Percentiles rank a stretch among this genome's conserved stretches.
phyloP scores from a whole-genome alignment of 139 green algal species.

The Tetradesmus obliquus region DNA sequence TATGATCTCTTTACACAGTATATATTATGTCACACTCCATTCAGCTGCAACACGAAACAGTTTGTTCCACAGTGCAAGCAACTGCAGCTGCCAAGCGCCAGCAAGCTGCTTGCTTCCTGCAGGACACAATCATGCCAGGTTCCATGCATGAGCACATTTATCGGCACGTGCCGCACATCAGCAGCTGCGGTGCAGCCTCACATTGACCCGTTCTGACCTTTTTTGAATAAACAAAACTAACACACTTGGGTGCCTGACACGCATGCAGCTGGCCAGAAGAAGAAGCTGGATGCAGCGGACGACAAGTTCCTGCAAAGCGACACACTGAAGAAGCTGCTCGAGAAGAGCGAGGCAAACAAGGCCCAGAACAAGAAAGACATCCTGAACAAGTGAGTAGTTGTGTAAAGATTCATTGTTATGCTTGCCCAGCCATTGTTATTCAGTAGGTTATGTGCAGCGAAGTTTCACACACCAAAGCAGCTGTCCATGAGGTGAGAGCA shows the following conservation, averaged over 20 bases:
- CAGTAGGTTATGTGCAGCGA: neutral
- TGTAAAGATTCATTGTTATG: neutral
- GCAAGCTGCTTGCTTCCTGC: neutral
- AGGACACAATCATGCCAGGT: neutral
- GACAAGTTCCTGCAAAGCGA: slow-evolving; percentile 52
- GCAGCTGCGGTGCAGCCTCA: too few species aligned
- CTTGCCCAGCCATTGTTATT: neutral
- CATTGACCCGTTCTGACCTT: too few species aligned
- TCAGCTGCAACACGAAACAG: neutral
- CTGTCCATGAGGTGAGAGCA: neutral
- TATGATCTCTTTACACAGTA: neutral
- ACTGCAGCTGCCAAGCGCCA: neutral
- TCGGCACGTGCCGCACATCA: too few species aligned
- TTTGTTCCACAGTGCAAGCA: neutral
- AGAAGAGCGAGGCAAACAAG: slow-evolving; percentile 51
- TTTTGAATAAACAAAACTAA: too few species aligned
- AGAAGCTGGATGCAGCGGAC: slow-evolving; percentile 47
- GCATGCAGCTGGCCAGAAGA: slow-evolving; percentile 27
- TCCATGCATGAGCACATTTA: neutral
- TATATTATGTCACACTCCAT: neutral
- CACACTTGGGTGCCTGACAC: too few species aligned
- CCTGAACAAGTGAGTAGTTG: slow-evolving; percentile 52
- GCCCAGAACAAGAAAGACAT: slow-evolving; percentile 59
- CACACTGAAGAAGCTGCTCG: slow-evolving; percentile 47
- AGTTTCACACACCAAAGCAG: neutral